phyloP scores from a whole-genome alignment of 2,329 filamentous ascomycete species.

The Capronia coronata region DNA sequence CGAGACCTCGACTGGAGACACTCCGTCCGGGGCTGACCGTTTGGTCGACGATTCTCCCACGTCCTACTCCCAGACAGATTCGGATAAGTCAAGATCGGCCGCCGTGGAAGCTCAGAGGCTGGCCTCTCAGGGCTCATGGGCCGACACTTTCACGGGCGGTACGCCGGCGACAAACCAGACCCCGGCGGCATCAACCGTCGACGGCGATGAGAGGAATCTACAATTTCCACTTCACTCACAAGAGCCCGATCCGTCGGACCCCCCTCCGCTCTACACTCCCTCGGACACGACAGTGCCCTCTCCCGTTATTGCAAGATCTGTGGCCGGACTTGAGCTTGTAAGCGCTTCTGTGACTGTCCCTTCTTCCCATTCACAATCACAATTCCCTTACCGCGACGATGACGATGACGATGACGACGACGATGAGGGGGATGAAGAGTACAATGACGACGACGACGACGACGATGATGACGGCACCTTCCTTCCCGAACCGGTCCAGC shows the following conservation, averaged over 20 bases:
- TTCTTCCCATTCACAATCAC: slow-evolving; percentile 2
- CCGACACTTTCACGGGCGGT: slow-evolving; percentile 19
- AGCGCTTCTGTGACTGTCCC: slow-evolving; percentile 13
- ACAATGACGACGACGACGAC: slow-evolving; percentile 9
- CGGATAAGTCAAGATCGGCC: slow-evolving; percentile 23
- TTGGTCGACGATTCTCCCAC: not conserved
- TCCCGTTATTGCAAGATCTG: slow-evolving; percentile 11
- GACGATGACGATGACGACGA: slow-evolving; percentile 1
- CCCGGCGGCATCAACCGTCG: slow-evolving; percentile 18
- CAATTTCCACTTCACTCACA: slow-evolving; percentile 8
- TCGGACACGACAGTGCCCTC: slow-evolving; percentile 15
- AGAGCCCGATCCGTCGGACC: slow-evolving; percentile 20
- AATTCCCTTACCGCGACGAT: slow-evolving; percentile 11
- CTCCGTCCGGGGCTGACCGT: slow-evolving; percentile 2
- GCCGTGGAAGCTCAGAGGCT: slow-evolving; percentile 23
- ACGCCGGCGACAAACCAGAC: slow-evolving; percentile 20
- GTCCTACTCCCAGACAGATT: slow-evolving; percentile 14
- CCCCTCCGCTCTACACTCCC: slow-evolving; percentile 24
- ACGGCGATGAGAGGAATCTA: slow-evolving; percentile 12
- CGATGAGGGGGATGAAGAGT: slow-evolving; percentile 6
- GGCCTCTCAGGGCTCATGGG: slow-evolving; percentile 24
- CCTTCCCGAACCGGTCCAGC: slow-evolving; percentile 11
- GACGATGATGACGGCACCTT: slow-evolving; percentile 13
- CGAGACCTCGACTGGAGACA: slow-evolving; percentile 17
- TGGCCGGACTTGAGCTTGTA: slow-evolving; percentile 17